Evolutionary conservation across 495 filamentous ascomycete genomes (phyloP).

Genomic region (Trichoderma erinaceum): DNA sequence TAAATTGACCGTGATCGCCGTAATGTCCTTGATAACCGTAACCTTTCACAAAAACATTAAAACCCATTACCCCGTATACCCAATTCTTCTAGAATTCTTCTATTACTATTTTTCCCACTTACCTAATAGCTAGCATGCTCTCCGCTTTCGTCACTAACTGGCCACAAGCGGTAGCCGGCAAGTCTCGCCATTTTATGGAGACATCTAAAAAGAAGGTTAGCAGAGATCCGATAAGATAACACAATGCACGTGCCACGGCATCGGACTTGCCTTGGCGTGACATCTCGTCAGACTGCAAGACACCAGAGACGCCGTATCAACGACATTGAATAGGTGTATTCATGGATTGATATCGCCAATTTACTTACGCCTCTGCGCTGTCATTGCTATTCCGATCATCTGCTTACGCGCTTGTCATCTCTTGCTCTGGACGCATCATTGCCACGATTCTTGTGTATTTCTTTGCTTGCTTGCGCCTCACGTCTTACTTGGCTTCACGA

Average conservation of each 20-base stretch:
- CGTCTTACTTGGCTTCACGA: neutral
- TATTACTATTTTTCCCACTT: neutral
- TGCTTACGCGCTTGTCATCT: neutral
- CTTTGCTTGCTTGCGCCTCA: neutral
- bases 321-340: neutral
- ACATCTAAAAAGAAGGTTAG: neutral
- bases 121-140: too few relatives aligned
- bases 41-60: neutral
- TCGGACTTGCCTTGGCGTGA: constrained; percentile 11
- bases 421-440: neutral
- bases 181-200: neutral
- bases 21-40: neutral
- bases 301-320: neutral
- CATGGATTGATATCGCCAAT: neutral
- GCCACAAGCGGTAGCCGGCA: neutral
- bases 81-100: neutral
- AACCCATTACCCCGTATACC: neutral
- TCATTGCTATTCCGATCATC: neutral
- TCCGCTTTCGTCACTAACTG: neutral
- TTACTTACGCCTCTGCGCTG: neutral
- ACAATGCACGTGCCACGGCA: constrained; percentile 4
- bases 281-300: constrained; percentile 7
- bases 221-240: constrained; percentile 9
- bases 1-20: too few relatives aligned
- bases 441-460: neutral